Evolutionary conservation across 2,329 filamentous ascomycete genomes (phyloP).

Genomic region (Phialophora verrucosa): DNA sequence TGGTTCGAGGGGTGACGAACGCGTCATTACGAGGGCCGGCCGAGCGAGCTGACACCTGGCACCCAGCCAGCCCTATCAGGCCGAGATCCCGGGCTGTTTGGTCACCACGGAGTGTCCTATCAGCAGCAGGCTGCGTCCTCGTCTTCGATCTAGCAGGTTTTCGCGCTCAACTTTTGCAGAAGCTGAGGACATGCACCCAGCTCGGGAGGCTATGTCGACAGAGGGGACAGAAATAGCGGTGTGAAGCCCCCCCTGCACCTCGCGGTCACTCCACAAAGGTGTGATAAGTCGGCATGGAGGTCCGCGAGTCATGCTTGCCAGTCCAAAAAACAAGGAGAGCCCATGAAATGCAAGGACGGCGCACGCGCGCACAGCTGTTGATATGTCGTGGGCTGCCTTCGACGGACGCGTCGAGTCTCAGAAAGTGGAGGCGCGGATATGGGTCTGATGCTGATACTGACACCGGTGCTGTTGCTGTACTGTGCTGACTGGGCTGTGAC

Average conservation of each 20-base stretch:
- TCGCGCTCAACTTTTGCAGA: neutral
- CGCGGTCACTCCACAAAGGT: neutral
- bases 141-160: neutral
- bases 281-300: neutral
- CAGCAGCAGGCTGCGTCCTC: neutral
- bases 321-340: neutral
- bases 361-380: too few species aligned
- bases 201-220: neutral
- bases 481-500: neutral
- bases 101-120: neutral
- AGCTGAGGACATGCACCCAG: neutral
- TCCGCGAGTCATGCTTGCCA: neutral
- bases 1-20: neutral
- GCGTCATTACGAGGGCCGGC: neutral
- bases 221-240: constrained; percentile 3
- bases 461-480: neutral
- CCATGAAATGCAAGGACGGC: too few species aligned
- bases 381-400: neutral
- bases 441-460: neutral
- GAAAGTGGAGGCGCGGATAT: neutral
- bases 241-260: constrained; percentile 1
- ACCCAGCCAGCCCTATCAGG: neutral
- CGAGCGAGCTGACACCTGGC: neutral
- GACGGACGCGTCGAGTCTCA: neutral
- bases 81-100: neutral